Conservation (phyloP, 371 early-diverging fungal genomes). For the Syncephalastrum sp. region DNA sequence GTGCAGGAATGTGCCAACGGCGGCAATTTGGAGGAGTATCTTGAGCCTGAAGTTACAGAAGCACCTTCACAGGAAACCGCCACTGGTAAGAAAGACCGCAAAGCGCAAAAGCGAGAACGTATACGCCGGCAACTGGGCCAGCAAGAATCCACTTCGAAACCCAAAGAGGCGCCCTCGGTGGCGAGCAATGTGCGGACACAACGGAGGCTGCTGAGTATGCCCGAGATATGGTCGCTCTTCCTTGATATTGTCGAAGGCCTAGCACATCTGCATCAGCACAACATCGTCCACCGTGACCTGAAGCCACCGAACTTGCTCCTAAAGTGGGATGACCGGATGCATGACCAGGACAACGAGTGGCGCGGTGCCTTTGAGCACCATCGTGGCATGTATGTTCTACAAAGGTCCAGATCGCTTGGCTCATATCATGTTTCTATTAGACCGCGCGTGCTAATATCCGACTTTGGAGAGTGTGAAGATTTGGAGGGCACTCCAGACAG, state of each 20-base stretch:
- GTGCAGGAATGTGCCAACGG: slow-evolving; percentile 88
- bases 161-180: not conserved
- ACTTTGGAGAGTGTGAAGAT: slow-evolving; percentile 96
- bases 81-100: slow-evolving; percentile 15
- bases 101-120: slow-evolving; percentile 37
- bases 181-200: slow-evolving; percentile 3
- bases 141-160: slow-evolving; percentile 7
- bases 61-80: slow-evolving; percentile 2
- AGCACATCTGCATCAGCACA: slow-evolving; percentile 78
- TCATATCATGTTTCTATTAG: slow-evolving; percentile 20
- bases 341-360: slow-evolving; percentile 25
- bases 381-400: slow-evolving; percentile 12
- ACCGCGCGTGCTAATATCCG: slow-evolving; percentile 87
- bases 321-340: slow-evolving; percentile 54
- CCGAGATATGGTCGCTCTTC: slow-evolving; percentile 83
- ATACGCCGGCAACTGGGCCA: slow-evolving; percentile 30
- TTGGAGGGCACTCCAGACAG: slow-evolving; percentile 51
- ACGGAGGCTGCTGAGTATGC: slow-evolving; percentile 55
- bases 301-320: slow-evolving; percentile 92
- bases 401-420: not conserved
- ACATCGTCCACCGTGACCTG: slow-evolving; percentile 87
- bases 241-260: slow-evolving; percentile 87
- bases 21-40: slow-evolving; percentile 93
- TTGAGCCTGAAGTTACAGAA: slow-evolving; percentile 35
- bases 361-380: slow-evolving; percentile 20